Conservation (phyloP, 805 yeast species). For the Wickerhamiella siamensis region DNA sequence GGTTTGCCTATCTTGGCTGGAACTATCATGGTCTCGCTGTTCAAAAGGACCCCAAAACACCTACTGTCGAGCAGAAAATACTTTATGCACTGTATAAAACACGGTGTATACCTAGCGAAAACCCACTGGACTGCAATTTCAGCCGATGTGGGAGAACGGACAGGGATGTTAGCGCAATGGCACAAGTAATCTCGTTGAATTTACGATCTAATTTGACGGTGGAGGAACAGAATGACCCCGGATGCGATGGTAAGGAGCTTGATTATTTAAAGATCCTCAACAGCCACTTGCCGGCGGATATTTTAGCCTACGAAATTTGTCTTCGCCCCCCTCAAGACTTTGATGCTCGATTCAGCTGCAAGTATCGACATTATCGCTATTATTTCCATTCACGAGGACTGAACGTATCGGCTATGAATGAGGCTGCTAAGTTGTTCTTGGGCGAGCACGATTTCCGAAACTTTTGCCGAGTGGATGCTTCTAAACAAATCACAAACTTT, state of each 20-base stretch:
- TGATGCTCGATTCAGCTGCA: constrained; percentile 88
- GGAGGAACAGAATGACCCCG: constrained; percentile 47
- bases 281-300: constrained; percentile 64
- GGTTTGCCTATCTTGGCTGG: constrained; percentile 86
- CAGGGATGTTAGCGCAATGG: constrained; percentile 93
- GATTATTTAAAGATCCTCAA: constrained; percentile 67
- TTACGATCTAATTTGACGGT: constrained; percentile 53
- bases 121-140: constrained; percentile 51
- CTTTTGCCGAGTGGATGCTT: constrained; percentile 87
- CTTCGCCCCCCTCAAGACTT: constrained; percentile 70
- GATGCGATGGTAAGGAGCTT: constrained; percentile 51
- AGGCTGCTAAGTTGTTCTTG: constrained; percentile 45
- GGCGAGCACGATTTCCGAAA: constrained; percentile 89
- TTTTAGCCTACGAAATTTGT: constrained; percentile 68
- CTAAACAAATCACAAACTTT: constrained; percentile 78
- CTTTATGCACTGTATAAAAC: constrained; percentile 58
- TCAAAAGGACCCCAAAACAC: constrained; percentile 63
- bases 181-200: constrained; percentile 72
- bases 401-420: constrained; percentile 50
- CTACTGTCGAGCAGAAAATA: constrained; percentile 73
- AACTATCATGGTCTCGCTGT: constrained; percentile 79
- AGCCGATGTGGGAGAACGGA: constrained; percentile 94
- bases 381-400: constrained; percentile 38
- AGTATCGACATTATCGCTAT: constrained; percentile 74
- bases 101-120: constrained; percentile 41